Evolutionary conservation across 768 basidiomycete species (phyloP), one percentile per base, ranked within the genome.

Genomic region (Calocybe indica): DNA sequence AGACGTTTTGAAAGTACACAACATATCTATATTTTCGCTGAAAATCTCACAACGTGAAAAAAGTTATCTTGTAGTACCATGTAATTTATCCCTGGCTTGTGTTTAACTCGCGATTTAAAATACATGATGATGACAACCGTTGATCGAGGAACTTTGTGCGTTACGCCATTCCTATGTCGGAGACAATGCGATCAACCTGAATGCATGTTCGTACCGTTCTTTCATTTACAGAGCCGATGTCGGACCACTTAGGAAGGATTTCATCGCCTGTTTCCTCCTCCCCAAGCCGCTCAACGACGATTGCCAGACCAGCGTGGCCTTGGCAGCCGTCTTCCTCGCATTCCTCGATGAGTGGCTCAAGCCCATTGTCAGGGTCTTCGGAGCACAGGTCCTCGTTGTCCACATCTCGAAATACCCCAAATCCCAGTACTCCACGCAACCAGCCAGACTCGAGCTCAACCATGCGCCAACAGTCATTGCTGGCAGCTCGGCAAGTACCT

Each of bases 231-330:
- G 22, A 22, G 22, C 22, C 22, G 22, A 22, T 22, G 22, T 69
- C 68, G 51, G 51, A 72, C 47, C 57, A 63, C 40, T 56, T 59
- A 48, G 70, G 71, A 44, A 58, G 22, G 22, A 22, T 22, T 37
- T 63, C 68, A 36, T 66, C 70, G 34, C 66, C 71, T 38, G 52
- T 66, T 42, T 70, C 71, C 38, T 68, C 73, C 29, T 75, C 76
- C 37, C 73, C 78, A 13, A 68, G 70, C 43, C 71, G 76, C 11
- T 67, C 75, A 36, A 61, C 74, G 7, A 69, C 79, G 40, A 70
- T 78, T 28, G 75, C 78, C 51, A 82, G 82, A 76, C 82, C 83
- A 44, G 79, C 82, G 73, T 67, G 67, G 49, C 58, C 66, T n/a
- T 65, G 64, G 51, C 66, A 67, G 36, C 47, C 50, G 32, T 60